phyloP scores from a whole-genome alignment of 2,329 filamentous ascomycete genomes.

The Venturia aucupariae region DNA sequence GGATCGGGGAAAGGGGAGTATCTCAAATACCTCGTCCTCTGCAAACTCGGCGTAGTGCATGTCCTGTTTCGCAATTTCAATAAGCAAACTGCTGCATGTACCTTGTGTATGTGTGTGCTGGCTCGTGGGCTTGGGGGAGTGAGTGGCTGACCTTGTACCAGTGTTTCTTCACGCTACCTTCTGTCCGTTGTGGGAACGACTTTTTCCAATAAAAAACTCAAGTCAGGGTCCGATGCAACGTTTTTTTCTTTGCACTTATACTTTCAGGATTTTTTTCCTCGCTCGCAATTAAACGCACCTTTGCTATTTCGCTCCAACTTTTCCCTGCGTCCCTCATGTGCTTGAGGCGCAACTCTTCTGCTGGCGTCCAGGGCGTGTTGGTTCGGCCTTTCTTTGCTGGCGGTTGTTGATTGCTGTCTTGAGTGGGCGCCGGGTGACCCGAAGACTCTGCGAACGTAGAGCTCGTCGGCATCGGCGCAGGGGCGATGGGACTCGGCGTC shows the following conservation, averaged over 20 bases:
- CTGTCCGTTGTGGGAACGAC: constrained; percentile 87
- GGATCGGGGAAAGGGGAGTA: neutral
- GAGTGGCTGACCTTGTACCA: constrained; percentile 75
- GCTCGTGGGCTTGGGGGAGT: neutral
- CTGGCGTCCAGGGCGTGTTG: constrained; percentile 97
- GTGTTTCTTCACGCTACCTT: constrained; percentile 98
- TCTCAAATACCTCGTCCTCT: constrained; percentile 68
- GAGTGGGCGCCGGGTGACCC: constrained; percentile 5
- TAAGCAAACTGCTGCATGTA: neutral
- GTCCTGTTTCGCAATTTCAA: constrained; percentile 47
- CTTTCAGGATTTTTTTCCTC: neutral
- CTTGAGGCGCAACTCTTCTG: constrained; percentile 86
- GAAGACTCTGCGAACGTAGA: constrained; percentile 12
- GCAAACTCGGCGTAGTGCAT: constrained; percentile 99
- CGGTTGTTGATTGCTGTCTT: constrained; percentile 18
- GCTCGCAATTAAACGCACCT: constrained; percentile 50
- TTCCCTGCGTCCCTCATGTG: constrained; percentile 87
- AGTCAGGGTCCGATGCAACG: neutral
- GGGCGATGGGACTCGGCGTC: constrained; percentile 16
- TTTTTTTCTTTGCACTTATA: constrained; percentile 1
- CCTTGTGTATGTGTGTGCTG: neutral
- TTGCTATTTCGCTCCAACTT: constrained; percentile 97
- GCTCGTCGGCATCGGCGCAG: constrained; percentile 18
- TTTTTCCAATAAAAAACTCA: constrained; percentile 27
- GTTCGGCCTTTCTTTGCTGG: constrained; percentile 83